phyloP scores from a whole-genome alignment of 805 yeast genomes.

The Priceomyces fermenticarens region DNA sequence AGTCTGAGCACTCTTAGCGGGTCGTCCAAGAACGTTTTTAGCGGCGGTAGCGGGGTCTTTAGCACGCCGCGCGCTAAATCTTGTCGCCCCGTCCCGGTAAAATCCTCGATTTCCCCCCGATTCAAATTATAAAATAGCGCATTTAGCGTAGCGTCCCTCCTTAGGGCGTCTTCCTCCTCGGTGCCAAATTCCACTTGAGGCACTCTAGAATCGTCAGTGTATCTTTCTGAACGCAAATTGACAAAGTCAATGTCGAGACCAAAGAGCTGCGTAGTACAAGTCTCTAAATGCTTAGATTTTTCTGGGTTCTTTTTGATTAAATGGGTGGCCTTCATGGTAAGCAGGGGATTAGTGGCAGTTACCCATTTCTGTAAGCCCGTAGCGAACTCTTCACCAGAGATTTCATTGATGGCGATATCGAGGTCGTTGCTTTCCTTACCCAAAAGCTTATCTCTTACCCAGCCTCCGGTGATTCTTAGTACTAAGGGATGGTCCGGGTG shows the following conservation, averaged over 20 bases:
- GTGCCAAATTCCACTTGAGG: slow-evolving; percentile 85
- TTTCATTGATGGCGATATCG: slow-evolving; percentile 83
- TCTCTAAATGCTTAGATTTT: slow-evolving; percentile 92
- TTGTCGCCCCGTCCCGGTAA: slow-evolving; percentile 68
- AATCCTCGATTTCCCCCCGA: slow-evolving; percentile 72
- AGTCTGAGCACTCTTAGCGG: slow-evolving; percentile 87
- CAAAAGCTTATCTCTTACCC: slow-evolving; percentile 94
- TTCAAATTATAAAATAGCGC: slow-evolving; percentile 85
- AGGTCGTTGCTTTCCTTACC: slow-evolving; percentile 81
- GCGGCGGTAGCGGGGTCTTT: slow-evolving; percentile 85
- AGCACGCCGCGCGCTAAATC: slow-evolving; percentile 71
- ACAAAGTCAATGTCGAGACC: slow-evolving; percentile 92
- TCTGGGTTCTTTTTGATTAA: slow-evolving; percentile 91
- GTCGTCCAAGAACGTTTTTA: slow-evolving; percentile 86
- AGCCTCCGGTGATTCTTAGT: slow-evolving; percentile 90
- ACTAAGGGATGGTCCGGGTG: slow-evolving; percentile 32
- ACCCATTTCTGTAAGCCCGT: slow-evolving; percentile 53
- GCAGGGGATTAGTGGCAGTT: slow-evolving; percentile 21
- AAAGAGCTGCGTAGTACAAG: slow-evolving; percentile 86
- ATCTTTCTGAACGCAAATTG: slow-evolving; percentile 82
- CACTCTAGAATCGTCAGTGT: slow-evolving; percentile 80
- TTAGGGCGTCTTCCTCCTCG: slow-evolving; percentile 82
- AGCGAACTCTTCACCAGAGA: slow-evolving; percentile 88
- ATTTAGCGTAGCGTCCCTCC: slow-evolving; percentile 94
- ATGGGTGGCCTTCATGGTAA: slow-evolving; percentile 51